These are phyloP conservation scores for Cyberlindnera veronae DNA, from an alignment of 805 yeast species.

Conservation along the genomic window DNA sequence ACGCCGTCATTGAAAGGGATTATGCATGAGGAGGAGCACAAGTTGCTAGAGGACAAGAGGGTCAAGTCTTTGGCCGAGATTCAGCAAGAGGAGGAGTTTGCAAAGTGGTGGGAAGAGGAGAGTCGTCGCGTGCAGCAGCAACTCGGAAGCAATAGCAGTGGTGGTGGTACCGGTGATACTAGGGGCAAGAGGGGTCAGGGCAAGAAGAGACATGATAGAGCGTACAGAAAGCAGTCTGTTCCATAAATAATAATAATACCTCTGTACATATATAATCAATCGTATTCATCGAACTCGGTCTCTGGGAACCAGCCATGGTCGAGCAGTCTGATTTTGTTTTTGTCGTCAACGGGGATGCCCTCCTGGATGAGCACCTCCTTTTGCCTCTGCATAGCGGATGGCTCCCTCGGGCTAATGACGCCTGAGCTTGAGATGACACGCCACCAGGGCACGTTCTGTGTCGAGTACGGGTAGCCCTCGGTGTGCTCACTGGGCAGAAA, in stretches of 20 bases:
- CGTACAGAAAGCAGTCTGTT: slow-evolving; percentile 14
- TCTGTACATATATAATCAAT: slow-evolving; percentile 3
- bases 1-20: slow-evolving; percentile 40
- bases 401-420: slow-evolving; percentile 49
- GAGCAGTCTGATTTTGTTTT: slow-evolving; percentile 37
- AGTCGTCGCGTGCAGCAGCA: slow-evolving; percentile 56
- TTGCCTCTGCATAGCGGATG: slow-evolving; percentile 44
- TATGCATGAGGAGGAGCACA: slow-evolving; percentile 44
- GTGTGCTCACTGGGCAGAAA: slow-evolving; percentile 32
- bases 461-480: slow-evolving; percentile 13
- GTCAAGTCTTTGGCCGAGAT: slow-evolving; percentile 58
- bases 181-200: slow-evolving; percentile 3
- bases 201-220: slow-evolving; percentile 8
- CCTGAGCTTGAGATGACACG: slow-evolving; percentile 67
- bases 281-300: slow-evolving; percentile 27
- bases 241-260: slow-evolving; percentile 6
- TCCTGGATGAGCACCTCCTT: slow-evolving; percentile 43
- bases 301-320: slow-evolving; percentile 71
- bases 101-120: slow-evolving; percentile 85
- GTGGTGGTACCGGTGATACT: not conserved
- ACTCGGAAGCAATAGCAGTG: not conserved
- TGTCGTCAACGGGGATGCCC: slow-evolving; percentile 37
- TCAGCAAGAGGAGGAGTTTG: slow-evolving; percentile 80
- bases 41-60: slow-evolving; percentile 32
- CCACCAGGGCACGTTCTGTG: slow-evolving; percentile 54